Base-by-base conservation (phyloP, 2,329 filamentous ascomycete species). In the Fusarium dimerum region DNA sequence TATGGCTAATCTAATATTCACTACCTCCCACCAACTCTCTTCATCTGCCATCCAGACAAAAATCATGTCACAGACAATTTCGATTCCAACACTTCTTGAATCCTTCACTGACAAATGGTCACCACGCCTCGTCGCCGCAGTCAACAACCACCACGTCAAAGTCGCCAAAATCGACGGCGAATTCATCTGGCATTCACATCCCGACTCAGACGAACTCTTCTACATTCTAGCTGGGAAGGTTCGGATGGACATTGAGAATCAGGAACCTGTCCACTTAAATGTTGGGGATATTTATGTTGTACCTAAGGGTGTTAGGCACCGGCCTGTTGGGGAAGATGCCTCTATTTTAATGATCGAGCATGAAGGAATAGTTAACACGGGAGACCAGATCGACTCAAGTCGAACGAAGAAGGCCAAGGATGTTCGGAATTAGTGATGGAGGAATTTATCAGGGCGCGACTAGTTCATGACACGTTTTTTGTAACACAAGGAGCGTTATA, bases 151-250 rank as follows among this genome's bases (percentile, higher is more conserved):
- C 18, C 70, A 76, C 29, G 66, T 76, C 45, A 73, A 75, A 56
- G 62, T 76, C 41, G 73, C 70, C 46, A 73, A 71, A 20, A 66
- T 74, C 6, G 64, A 73, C 50, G 73, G 72, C 1, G 55, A 59
- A 12, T 76, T 76, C 41, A 67, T 76, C 18, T 75, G 71, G 66
- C 74, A 76, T 45, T 62, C 70, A 0, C 74, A 76, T 42, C 69
- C 69, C 1, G 66, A 73, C 6, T 72, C 72, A 1, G 74, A 76
- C 42, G 73, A 76, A 30, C 55, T 74, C 2, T 76, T 76, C 47
- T 74, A 74, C 42, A 50, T 73, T 7, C 47, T 76, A 0, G 67
- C 66, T 0, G 74, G 73, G 9, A 66, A 66, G 6, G 43, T 75
- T 10, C 66, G 54, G 0, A 68, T 74, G 50, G 65, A 71, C 16